Evolutionary conservation across 768 basidiomycete species (phyloP), one percentile per base, ranked within the genome.

Genomic region (Amanita pallidorosea): DNA sequence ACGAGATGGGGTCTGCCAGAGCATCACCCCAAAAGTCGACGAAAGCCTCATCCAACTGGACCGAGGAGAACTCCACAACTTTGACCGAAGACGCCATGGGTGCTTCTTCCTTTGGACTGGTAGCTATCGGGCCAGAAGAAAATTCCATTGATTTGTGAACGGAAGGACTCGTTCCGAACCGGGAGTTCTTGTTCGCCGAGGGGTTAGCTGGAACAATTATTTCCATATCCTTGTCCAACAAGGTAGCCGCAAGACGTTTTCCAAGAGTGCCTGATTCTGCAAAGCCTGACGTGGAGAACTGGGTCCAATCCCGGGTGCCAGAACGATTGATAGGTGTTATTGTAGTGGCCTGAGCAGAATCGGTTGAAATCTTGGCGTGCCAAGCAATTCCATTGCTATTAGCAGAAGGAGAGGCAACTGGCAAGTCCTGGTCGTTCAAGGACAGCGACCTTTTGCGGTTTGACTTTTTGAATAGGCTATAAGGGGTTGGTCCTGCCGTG

Each of bases 11-110:
- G 58, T 90, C 87, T 13, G 81, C 66, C 29, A 88, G 60, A 2
- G 85, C 75, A 58, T 90, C 87, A 46, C 72, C 75, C 85, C 86
- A 89, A 60, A 88, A 88, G 62, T 90, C 87, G 49, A 88, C 66
- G 61, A 90, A 89, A 1, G 86, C 85, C 58, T 89, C 87, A 58
- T 90, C 88, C 9, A 90, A 59, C 53, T 79, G 73, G n/a, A 81
- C 65, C 33, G 77, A 55, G 12, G 70, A 65, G 9, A 82, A 63
- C 7, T 65, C 62, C 0, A 72, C 71, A 18, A 73, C 67, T 54
- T 60, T 72, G n/a, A 71, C 68, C 44, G 37, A 56, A 55, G 29
- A 58, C 57, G 22, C 51, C 49, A 38, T 50, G 51, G n/a, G 50
- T 45, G 15, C 47, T 42, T 22, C 54, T 35, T 29, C 59, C 29